phyloP scores from a whole-genome alignment of 2,329 filamentous ascomycete genomes.

The Plectosphaerella plurivora region DNA sequence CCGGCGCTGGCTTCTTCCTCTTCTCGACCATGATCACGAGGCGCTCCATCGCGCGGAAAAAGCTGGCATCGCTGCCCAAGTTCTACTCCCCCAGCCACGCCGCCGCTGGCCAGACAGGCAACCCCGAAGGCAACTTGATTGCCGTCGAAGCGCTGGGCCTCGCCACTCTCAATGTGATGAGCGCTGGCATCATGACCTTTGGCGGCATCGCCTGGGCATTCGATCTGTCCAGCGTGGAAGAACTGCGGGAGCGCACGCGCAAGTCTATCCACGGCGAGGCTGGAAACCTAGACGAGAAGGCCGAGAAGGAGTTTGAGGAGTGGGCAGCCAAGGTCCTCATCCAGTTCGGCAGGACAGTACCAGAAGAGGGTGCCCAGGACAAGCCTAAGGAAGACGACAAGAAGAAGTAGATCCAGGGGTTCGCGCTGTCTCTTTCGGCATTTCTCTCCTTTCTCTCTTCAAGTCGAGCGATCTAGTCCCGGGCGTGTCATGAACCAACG shows the following conservation, averaged over 20 bases:
- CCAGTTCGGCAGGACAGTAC: slow-evolving; percentile 31
- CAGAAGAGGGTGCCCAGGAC: slow-evolving; percentile 1
- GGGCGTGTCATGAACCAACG: too few species aligned
- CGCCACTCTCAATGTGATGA: slow-evolving; percentile 80
- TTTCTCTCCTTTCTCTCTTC: background rate
- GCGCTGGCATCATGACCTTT: slow-evolving; percentile 67
- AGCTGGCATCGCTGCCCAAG: slow-evolving; percentile 56
- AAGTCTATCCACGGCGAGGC: slow-evolving; percentile 27
- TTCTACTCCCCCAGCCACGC: slow-evolving; percentile 66
- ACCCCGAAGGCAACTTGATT: slow-evolving; percentile 63
- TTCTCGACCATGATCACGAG: slow-evolving; percentile 68
- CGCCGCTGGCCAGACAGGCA: slow-evolving; percentile 28
- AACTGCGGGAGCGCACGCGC: slow-evolving; percentile 53
- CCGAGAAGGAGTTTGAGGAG: slow-evolving; percentile 58
- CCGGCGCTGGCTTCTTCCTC: slow-evolving; percentile 71
- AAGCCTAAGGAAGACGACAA: slow-evolving; percentile 8
- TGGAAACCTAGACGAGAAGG: slow-evolving; percentile 38
- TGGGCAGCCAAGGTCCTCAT: slow-evolving; percentile 57
- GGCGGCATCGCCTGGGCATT: slow-evolving; percentile 74
- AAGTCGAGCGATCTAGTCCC: too few species aligned
- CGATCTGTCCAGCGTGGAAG: slow-evolving; percentile 67
- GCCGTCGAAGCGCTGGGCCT: slow-evolving; percentile 80
- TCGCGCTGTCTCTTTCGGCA: background rate
- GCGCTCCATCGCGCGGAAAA: slow-evolving; percentile 63
- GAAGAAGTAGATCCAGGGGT: slow-evolving; percentile 2